Percentiles rank a stretch among this genome's conserved stretches.
phyloP scores from a whole-genome alignment of 352 stramenopile species.

The Globisporangium solare region DNA sequence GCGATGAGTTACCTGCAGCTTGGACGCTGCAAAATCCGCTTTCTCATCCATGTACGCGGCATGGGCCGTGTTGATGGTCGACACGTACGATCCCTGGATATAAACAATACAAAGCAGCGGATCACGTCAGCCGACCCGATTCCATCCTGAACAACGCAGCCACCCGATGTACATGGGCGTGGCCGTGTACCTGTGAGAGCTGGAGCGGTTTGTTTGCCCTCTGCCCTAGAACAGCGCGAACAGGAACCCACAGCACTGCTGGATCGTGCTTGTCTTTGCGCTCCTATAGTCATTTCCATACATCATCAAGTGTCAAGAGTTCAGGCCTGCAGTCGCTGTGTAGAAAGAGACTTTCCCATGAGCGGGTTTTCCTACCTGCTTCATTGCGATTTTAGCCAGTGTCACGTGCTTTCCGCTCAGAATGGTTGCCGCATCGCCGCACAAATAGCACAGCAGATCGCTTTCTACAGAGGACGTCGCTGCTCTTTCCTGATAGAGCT shows the following conservation, averaged over 20 bases:
- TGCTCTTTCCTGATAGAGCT: slow-evolving; percentile 16
- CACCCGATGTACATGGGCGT: neutral
- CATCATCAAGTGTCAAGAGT: slow-evolving; percentile 2
- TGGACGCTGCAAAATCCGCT: slow-evolving; percentile 24
- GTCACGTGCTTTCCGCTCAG: slow-evolving; percentile 7
- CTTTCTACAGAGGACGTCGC: slow-evolving; percentile 7
- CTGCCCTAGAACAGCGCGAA: slow-evolving; percentile 16
- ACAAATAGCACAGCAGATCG: slow-evolving; percentile 37
- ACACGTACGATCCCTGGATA: slow-evolving; percentile 24
- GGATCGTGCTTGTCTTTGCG: slow-evolving; percentile 14
- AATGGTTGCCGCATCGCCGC: slow-evolving; percentile 17
- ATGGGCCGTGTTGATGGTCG: slow-evolving; percentile 25
- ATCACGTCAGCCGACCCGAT: neutral
- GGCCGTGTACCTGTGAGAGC: slow-evolving; percentile 8
- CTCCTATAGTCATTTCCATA: neutral
- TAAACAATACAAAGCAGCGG: neutral
- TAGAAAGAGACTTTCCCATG: neutral
- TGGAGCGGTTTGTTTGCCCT: neutral
- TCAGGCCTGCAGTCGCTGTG: neutral
- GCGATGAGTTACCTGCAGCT: slow-evolving; percentile 22
- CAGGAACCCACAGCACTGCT: slow-evolving; percentile 29
- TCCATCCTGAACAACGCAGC: no score
- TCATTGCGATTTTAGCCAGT: slow-evolving; percentile 20
- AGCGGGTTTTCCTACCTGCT: slow-evolving; percentile 16
- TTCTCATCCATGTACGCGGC: slow-evolving; percentile 33